Evolutionary conservation across 2,329 filamentous ascomycete species (phyloP), one percentile per base, ranked within the genome.

Genomic region (Drechslera avenae): DNA sequence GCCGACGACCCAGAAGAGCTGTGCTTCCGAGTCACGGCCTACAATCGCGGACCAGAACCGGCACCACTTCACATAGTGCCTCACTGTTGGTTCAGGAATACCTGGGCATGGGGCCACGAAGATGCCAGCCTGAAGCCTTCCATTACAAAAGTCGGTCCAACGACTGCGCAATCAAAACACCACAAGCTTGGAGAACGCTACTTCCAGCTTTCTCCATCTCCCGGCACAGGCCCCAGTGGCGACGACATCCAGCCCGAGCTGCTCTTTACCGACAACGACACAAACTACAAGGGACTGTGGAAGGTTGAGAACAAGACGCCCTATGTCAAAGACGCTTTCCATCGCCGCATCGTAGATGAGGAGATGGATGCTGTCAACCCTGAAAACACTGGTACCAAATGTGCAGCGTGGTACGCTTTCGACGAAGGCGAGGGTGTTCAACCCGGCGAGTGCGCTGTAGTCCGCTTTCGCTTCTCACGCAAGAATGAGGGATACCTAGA

Each of bases 81-180:
- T 7, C 94, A 97, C 54, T 85, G 96, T 44, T 97, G 92, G 91
- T 97, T 97, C 79, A 86, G 93, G 59, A 97, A 97, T 73, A 97
- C 92, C 3, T 97, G 94, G 94, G 85, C 89, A 32, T 97, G 93
- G 93, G 93, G 92, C 17, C 84, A 88, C 57, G 90, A 96, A 67
- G 73, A 85, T 9, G 78, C 81, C 23, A 84, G 88, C 42, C 86
- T 87, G 72, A 96, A 95, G 76, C 94, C 93, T 0, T 85, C 81
- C n/a, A 88, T 97, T 55, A 79, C 81, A 43, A 81, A 85, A 57
- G 76, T 86, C 19, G 83, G 80, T 18, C 84, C 88, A 21, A 86
- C 87, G 39, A 81, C 87, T 46, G 87, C 86, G 47, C 86, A 89
- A 66, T 89, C 91, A n/a, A 85, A 83, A 26, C 93, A 97, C 69